phyloP scores from a whole-genome alignment of 2,329 filamentous ascomycete species.

The Sclerotinia spermophila region DNA sequence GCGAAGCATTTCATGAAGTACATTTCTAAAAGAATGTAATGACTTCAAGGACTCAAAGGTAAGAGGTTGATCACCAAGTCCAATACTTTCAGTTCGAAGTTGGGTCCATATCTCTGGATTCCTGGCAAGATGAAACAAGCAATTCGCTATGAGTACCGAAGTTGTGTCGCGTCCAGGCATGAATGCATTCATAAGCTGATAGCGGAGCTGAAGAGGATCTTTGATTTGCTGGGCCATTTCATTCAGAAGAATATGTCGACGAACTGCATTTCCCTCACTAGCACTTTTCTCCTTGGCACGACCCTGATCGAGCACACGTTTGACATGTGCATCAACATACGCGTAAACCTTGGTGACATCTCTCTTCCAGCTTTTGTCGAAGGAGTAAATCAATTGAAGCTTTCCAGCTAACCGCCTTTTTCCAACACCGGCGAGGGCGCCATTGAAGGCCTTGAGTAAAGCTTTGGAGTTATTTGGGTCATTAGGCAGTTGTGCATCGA shows the following conservation, averaged over 20 bases:
- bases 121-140: background rate
- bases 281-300: slow-evolving; percentile 30
- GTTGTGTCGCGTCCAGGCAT: slow-evolving; percentile 55
- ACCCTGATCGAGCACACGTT: slow-evolving; percentile 34
- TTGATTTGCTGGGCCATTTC: slow-evolving; percentile 48
- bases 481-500: background rate
- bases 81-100: slow-evolving; percentile 43
- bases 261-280: slow-evolving; percentile 30
- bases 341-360: slow-evolving; percentile 38
- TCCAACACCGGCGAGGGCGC: background rate
- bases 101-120: slow-evolving; percentile 22
- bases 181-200: slow-evolving; percentile 48
- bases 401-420: background rate
- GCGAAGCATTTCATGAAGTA: slow-evolving; percentile 42
- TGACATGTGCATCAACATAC: slow-evolving; percentile 47
- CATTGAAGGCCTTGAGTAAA: background rate
- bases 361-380: slow-evolving; percentile 7
- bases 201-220: slow-evolving; percentile 39
- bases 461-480: slow-evolving; percentile 9
- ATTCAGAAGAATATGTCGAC: slow-evolving; percentile 51
- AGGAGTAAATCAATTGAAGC: background rate
- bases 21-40: slow-evolving; percentile 45
- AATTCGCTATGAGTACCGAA: slow-evolving; percentile 30
- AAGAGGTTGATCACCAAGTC: slow-evolving; percentile 16
- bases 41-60: slow-evolving; percentile 21